Evolutionary conservation across 2,329 filamentous ascomycete species (phyloP).

Genomic region (Pyricularia sp.): DNA sequence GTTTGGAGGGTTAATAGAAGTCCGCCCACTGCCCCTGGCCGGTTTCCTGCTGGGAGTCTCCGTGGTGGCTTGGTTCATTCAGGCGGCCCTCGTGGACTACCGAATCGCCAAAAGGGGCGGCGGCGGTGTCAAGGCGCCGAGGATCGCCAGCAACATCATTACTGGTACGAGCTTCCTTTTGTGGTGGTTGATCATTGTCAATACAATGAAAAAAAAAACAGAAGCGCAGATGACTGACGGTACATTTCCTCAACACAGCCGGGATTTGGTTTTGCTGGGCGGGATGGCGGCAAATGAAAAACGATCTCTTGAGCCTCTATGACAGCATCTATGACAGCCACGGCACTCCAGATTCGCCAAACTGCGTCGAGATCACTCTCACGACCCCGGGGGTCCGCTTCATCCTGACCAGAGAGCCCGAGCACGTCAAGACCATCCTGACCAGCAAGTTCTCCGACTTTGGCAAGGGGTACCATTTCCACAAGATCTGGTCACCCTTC

Average conservation of each 20-base stretch:
- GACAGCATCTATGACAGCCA: conserved; percentile 16
- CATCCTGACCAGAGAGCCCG: conserved; percentile 41
- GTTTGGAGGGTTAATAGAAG: conserved; percentile 7
- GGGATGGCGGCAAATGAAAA: conserved; percentile 19
- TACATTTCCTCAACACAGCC: neutral
- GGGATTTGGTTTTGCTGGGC: conserved; percentile 13
- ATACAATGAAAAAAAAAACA: neutral
- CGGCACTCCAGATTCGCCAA: conserved; percentile 21
- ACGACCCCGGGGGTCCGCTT: conserved; percentile 20
- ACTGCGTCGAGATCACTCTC: conserved; percentile 26
- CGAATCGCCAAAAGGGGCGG: conserved; percentile 17
- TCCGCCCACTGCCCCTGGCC: neutral
- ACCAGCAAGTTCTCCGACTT: conserved; percentile 48
- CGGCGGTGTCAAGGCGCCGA: conserved; percentile 20
- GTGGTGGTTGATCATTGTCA: neutral
- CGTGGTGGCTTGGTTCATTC: conserved; percentile 12
- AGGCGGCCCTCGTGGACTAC: conserved; percentile 15
- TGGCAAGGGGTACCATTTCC: conserved; percentile 33
- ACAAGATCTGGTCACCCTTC: conserved; percentile 32
- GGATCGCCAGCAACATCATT: conserved; percentile 23
- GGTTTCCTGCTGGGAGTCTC: conserved; percentile 8
- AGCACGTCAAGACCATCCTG: conserved; percentile 48
- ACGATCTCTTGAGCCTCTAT: conserved; percentile 22
- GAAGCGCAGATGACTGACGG: neutral
- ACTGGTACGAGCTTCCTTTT: conserved; percentile 16